Evolutionary conservation across 805 yeast genomes (phyloP), one percentile per base, ranked within the genome.

Genomic region (Pichia exigua): DNA sequence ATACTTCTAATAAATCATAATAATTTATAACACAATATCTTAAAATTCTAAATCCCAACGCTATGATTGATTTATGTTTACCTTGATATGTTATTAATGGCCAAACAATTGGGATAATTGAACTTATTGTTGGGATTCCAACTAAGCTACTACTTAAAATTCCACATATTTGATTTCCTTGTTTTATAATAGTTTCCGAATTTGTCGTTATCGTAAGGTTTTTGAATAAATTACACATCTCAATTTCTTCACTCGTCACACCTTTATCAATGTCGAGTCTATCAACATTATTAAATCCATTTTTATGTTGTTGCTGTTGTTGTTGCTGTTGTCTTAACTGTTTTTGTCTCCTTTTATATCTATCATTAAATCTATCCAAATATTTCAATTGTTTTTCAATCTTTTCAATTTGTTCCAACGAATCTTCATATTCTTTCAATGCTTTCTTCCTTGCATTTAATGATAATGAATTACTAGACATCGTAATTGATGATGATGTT

Each of bases 21-120:
- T 28, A 24, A 1, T 43, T 18, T 2, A 21, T 41, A 42, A 45
- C 42, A 12, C 49, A 49, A 32, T 27, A 50, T 35, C 54, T 43
- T 15, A 55, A 47, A 18, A 55, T 46, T 27, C 49, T 44, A 32
- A 48, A 47, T 7, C 48, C 58, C 42, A 54, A 48, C 2, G 51
- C 51, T 10, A 38, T 40, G 7, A 55, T 48, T 9, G 44, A 42
- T 39, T 26, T 18, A 42, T 47, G 28, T 20, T 49, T 40, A 4
- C 39, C 39, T 20, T 35, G 39, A 35, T 51, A 43, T 45, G 32
- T 47, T 4, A 55, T 30, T 47, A 55, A 28, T 22, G 54, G 54
- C 54, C 54, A 51, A 5, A 51, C 20, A 3, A 45, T 39, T 2
- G 48, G 54, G 1, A 51, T 43, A 2, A 39, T 26, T 28, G 13